Percentiles rank a stretch among this genome's conserved stretches.
phyloP scores from a whole-genome alignment of 228 moss, liverwort and hornwort genomes.

The Sphagnum fallax region DNA sequence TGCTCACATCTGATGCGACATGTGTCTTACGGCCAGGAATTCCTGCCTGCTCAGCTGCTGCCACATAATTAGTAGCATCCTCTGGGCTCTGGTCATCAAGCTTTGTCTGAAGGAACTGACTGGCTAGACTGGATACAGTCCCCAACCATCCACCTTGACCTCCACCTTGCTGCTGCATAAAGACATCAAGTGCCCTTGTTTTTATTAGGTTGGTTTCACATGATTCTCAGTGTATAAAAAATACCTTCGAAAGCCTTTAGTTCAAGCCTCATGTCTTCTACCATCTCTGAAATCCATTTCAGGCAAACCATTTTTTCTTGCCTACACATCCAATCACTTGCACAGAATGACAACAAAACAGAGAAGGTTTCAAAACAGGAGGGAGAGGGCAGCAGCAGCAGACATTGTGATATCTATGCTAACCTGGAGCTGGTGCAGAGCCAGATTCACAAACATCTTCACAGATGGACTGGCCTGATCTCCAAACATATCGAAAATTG shows the following conservation, averaged over 20 bases:
- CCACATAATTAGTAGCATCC: constrained; percentile 28
- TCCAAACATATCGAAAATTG: constrained; percentile 60
- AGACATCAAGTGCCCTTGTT: too few relatives aligned
- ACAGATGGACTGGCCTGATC: constrained; percentile 54
- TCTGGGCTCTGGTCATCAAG: constrained; percentile 40
- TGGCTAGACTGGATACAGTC: constrained; percentile 38
- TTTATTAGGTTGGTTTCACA: too few relatives aligned
- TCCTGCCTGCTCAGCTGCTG: constrained; percentile 26
- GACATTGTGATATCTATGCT: not conserved
- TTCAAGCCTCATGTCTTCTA: not conserved
- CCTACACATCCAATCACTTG: too few relatives aligned
- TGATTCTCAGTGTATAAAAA: not conserved
- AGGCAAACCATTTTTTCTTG: not conserved
- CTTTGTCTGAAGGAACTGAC: constrained; percentile 33
- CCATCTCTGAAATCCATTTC: not conserved
- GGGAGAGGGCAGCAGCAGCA: too few relatives aligned
- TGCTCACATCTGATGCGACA: constrained; percentile 37
- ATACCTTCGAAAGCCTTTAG: not conserved
- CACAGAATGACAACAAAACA: not conserved
- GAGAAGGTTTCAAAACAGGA: not conserved
- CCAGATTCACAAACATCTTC: constrained; percentile 44
- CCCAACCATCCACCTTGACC: constrained; percentile 33
- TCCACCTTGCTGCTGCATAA: constrained; percentile 19
- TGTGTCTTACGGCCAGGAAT: constrained; percentile 26
- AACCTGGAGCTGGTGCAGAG: constrained; percentile 45